phyloP scores from a whole-genome alignment of 139 green algal genomes.

The Picochlorum sp. region DNA sequence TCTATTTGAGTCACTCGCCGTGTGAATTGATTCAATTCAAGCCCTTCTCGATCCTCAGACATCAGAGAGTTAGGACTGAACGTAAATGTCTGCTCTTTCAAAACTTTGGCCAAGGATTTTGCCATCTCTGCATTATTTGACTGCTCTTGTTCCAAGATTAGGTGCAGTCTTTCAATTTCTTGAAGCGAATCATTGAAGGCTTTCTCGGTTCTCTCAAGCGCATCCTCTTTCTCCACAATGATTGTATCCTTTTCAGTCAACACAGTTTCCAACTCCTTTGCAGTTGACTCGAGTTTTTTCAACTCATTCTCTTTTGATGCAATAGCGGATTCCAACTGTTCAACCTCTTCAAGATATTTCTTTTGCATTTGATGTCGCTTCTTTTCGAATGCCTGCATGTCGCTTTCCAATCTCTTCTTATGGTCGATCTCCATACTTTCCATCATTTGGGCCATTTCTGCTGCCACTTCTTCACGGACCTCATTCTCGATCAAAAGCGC shows the following conservation, averaged over 20 bases:
- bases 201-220: neutral
- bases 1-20: conserved; percentile 33
- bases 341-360: too few species aligned
- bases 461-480: conserved; percentile 42
- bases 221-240: neutral
- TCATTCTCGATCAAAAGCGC: conserved; percentile 34
- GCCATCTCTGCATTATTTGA: neutral
- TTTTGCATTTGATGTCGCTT: too few species aligned
- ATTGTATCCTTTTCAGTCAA: neutral
- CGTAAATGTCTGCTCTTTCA: neutral
- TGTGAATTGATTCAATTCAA: conserved; percentile 3
- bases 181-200: neutral
- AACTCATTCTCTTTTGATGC: too few species aligned
- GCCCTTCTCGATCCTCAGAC: neutral
- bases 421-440: conserved; percentile 29
- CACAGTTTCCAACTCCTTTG: neutral
- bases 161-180: neutral
- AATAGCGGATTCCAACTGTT: too few species aligned
- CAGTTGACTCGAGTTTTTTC: neutral
- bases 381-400: too few species aligned
- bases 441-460: conserved; percentile 48
- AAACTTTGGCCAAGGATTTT: neutral
- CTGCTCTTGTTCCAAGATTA: neutral
- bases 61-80: neutral
- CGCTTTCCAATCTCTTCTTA: too few species aligned